Conservation (phyloP, 768 basidiomycete genomes). For the Pisolithus orientalis region DNA sequence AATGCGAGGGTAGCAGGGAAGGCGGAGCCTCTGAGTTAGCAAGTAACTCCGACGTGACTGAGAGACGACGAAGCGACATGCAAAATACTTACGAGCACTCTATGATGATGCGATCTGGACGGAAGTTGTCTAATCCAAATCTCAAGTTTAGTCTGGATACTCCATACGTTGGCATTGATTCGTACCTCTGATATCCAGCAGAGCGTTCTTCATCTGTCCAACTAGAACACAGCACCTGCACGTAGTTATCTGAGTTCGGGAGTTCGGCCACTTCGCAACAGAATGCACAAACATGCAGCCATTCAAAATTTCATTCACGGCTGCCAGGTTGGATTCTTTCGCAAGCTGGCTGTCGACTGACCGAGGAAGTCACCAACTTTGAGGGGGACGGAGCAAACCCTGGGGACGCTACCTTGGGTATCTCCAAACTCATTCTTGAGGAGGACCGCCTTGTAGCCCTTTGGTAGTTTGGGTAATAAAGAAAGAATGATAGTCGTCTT, state of each 20-base stretch:
- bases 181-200: conserved; percentile 79
- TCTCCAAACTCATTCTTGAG: conserved; percentile 98
- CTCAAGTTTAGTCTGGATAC: background rate
- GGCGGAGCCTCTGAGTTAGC: conserved; percentile 68
- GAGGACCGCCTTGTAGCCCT: conserved; percentile 82
- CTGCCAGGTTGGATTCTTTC: conserved; percentile 73
- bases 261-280: background rate
- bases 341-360: conserved; percentile 89
- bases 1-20: conserved; percentile 95
- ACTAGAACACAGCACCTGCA: conserved; percentile 88
- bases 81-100: conserved; percentile 74
- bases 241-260: background rate
- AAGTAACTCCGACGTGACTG: background rate
- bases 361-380: background rate
- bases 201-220: conserved; percentile 88
- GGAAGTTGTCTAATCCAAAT: conserved; percentile 60
- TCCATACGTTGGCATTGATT: background rate
- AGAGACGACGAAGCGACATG: background rate
- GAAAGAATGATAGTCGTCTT: conserved; percentile 81
- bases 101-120: conserved; percentile 88
- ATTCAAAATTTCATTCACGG: conserved; percentile 90
- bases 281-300: conserved; percentile 70
- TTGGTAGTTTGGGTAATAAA: conserved; percentile 73
- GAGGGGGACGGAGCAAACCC: background rate
- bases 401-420: conserved; percentile 56